Evolutionary conservation across 768 basidiomycete species (phyloP).

Genomic region (Mycena galericulata): DNA sequence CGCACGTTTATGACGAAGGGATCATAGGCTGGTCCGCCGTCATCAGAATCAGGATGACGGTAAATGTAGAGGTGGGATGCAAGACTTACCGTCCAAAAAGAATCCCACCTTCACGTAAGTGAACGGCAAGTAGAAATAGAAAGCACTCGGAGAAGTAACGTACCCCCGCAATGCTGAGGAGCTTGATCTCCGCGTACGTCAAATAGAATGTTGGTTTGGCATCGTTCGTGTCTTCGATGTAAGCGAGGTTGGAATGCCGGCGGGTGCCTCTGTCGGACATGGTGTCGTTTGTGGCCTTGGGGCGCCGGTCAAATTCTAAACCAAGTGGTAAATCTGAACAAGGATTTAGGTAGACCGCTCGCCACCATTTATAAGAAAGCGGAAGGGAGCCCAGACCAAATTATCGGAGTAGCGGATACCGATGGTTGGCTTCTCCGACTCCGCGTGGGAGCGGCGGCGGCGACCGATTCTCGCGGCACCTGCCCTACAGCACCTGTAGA

Average conservation of each 20-base stretch:
- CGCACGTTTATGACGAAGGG: constrained; percentile 28
- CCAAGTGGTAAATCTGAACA: no score
- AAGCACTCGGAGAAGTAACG: background rate
- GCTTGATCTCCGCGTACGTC: constrained; percentile 7
- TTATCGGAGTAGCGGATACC: background rate
- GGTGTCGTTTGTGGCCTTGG: no score
- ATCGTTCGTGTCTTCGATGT: background rate
- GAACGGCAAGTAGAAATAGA: background rate
- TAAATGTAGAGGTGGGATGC: background rate
- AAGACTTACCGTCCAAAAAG: constrained; percentile 23
- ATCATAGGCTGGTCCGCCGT: constrained; percentile 11
- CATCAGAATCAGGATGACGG: background rate
- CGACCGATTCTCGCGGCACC: background rate
- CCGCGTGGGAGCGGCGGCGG: background rate
- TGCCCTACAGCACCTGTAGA: background rate
- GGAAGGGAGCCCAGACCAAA: no score
- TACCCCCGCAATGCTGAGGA: constrained; percentile 7
- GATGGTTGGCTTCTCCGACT: background rate
- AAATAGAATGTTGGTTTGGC: background rate
- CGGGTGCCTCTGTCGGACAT: background rate
- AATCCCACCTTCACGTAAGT: constrained; percentile 22
- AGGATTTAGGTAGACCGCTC: no score
- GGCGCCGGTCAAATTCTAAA: no score
- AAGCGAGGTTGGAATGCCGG: background rate
- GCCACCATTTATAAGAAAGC: no score